These are phyloP conservation scores for Firmiana major DNA, from an alignment of 345 rosid species.

Conservation along the genomic window DNA sequence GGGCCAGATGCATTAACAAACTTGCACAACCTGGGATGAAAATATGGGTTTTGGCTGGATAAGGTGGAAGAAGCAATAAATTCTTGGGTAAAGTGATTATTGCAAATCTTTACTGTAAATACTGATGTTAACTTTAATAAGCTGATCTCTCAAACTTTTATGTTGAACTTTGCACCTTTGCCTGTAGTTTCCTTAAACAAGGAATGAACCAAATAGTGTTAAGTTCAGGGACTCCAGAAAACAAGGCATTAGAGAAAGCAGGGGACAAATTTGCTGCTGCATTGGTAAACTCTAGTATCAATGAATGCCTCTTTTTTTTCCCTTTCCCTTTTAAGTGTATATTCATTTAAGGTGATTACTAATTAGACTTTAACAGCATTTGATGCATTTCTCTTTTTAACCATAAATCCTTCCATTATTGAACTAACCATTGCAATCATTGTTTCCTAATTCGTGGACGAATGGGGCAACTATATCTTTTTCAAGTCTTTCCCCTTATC, in stretches of 20 bases:
- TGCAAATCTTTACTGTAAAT: not conserved
- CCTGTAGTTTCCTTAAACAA: slow-evolving; percentile 94
- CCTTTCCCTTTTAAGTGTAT: not conserved
- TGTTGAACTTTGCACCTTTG: slow-evolving; percentile 53
- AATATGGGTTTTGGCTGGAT: slow-evolving; percentile 95
- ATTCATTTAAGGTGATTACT: no score
- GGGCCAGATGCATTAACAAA: slow-evolving; percentile 91
- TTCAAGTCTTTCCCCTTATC: no score
- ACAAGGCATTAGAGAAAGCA: slow-evolving; percentile 62
- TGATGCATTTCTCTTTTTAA: not conserved
- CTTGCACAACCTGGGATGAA: slow-evolving; percentile 97
- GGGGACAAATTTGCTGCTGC: slow-evolving; percentile 63
- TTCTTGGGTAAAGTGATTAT: slow-evolving; percentile 57
- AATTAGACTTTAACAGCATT: not conserved
- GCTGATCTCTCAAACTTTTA: slow-evolving; percentile 18
- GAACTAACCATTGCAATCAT: no score
- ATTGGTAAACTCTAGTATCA: slow-evolving; percentile 32
- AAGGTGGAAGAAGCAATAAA: slow-evolving; percentile 98
- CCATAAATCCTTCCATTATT: no score
- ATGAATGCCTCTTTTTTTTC: not conserved
- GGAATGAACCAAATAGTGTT: slow-evolving; percentile 88
- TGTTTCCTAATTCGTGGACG: no score
- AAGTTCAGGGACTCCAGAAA: slow-evolving; percentile 68
- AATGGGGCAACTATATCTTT: no score
- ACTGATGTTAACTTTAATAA: not conserved